Evolutionary conservation across 768 basidiomycete species (phyloP), one percentile per base, ranked within the genome.

Genomic region (Amanita pallidorosea): DNA sequence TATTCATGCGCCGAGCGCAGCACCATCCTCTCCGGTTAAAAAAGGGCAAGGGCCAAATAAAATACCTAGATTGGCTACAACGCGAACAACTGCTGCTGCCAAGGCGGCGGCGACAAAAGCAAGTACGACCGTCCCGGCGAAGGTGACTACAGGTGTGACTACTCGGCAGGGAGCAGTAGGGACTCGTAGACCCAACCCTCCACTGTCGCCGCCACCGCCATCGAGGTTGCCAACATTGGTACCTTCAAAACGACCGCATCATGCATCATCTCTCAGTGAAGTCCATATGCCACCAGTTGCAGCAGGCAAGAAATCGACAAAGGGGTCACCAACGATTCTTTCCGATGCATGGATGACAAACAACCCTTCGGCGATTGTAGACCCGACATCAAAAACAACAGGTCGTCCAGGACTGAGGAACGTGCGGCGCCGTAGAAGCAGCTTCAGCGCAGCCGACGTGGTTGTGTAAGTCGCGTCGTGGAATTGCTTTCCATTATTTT

Each of bases 361-460:
- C 36, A 83, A 84, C 60, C 73, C 73, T 1, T 75, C 73, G 49
- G 77, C 81, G 3, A 80, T 89, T 33, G 83, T 91, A 36, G 78
- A 81, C 12, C 81, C 85, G 17, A 78, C 76, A 13, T 77, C 80
- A 35, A 90, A 86, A 63, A 74, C 80, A 1, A 82, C 78, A 12
- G 50, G 50, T 55, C 79, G 88, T 35, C 89, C 89, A 7, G 80
- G 82, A 1, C 67, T 89, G 54, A 74, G 89, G 47, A 83, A 71
- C 38, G 77, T 88, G 45, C 74, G 88, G 56, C 76, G 87, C 54
- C 70, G 89, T 60, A 73, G 89, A 53, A 91, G 89, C 61, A 92
- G 90, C 59, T 92, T 92, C 65, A 91, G 90, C 61, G 74, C 83
- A 51, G 88, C 85, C 3, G 89, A 92, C 63, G 83, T 91, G 18